Conservation (phyloP, 257 asterid genomes). For the Solanum peruvianum region DNA sequence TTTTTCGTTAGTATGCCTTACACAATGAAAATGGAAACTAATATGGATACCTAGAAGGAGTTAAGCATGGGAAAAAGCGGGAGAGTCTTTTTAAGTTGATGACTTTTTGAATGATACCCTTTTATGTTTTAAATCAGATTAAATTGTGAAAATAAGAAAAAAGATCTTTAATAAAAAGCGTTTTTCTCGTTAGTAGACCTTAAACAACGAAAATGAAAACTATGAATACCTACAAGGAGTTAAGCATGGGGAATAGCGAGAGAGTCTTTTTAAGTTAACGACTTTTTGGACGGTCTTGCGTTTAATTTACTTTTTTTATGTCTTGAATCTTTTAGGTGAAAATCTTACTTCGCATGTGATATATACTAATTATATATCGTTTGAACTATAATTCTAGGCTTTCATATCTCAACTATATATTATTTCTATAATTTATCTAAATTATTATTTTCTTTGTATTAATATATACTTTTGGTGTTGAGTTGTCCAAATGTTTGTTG, state of each 20-base stretch:
- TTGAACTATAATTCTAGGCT: background rate
- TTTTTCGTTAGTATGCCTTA: no score
- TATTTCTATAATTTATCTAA: background rate
- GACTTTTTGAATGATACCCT: no score
- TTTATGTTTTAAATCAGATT: no score
- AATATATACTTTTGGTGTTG: background rate
- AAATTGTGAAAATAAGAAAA: background rate
- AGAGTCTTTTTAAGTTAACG: no score
- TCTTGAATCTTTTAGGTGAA: background rate
- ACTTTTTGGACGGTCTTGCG: accelerated
- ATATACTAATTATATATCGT: no score
- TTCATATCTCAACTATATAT: background rate
- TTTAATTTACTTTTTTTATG: background rate
- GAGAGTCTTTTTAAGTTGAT: no score
- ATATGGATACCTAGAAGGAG: background rate
- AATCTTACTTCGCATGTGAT: background rate
- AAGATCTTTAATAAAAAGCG: no score
- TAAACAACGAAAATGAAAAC: background rate
- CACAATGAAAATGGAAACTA: background rate
- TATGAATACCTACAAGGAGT: background rate
- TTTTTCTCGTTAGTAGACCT: no score
- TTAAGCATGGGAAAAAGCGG: no score
- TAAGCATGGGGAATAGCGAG: no score
- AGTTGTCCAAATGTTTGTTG: background rate
- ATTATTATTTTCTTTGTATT: background rate